Conservation (phyloP, 108 stramenopile species). For the Pseudonitzschia multiseries region DNA sequence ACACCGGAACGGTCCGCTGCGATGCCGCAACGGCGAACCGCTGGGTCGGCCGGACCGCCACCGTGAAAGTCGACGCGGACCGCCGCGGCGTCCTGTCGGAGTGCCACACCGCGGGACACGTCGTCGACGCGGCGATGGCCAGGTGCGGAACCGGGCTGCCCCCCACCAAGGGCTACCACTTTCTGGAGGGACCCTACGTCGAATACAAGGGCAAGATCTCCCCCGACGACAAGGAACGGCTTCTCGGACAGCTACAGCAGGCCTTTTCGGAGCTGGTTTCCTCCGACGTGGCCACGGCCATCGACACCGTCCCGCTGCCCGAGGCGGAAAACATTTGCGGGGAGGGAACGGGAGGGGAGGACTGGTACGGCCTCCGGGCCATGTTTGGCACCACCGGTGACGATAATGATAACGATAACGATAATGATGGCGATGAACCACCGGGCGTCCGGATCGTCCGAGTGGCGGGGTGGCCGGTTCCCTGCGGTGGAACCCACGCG, state of each 20-base stretch:
- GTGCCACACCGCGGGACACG: conserved; percentile 88
- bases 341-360: conserved; percentile 28
- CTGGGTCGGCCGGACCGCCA: conserved; percentile 38
- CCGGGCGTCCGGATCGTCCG: conserved; percentile 62
- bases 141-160: conserved; percentile 28
- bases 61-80: conserved; percentile 49
- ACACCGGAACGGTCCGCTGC: conserved; percentile 47
- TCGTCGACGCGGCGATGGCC: conserved; percentile 85
- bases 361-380: conserved; percentile 43
- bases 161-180: conserved; percentile 83
- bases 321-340: conserved; percentile 56
- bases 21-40: conserved; percentile 15
- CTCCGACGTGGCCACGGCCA: conserved; percentile 59
- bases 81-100: conserved; percentile 63
- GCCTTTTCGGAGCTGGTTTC: conserved; percentile 62
- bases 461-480: conserved; percentile 72
- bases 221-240: background rate
- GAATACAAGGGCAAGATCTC: conserved; percentile 52
- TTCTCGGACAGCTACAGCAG: conserved; percentile 40
- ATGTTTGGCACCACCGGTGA: too few relatives aligned
- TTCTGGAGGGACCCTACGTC: conserved; percentile 83
- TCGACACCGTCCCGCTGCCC: conserved; percentile 43
- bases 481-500: conserved; percentile 82
- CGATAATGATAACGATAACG: conserved; percentile 7
- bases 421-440: conserved; percentile 13